Evolutionary conservation across 345 rosid species (phyloP).

Genomic region (Syzygium grande): DNA sequence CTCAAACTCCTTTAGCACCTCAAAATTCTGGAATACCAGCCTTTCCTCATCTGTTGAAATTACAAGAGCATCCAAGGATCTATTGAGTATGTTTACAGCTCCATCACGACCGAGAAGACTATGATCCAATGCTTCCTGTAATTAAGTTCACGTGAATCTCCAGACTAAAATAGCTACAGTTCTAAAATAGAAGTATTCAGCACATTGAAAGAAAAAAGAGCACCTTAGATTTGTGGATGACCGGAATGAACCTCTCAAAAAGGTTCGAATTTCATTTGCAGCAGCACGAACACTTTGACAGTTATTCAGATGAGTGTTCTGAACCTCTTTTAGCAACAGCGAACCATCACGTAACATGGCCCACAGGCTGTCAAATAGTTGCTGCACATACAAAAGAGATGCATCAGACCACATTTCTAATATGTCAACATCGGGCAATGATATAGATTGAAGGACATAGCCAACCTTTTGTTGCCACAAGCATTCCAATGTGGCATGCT

Average conservation of each 20-base stretch:
- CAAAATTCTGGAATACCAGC: conserved; percentile 44
- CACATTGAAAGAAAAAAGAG: conserved; percentile 1
- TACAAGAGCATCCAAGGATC: conserved; percentile 23
- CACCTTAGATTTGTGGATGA: conserved; percentile 63
- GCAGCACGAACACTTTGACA: conserved; percentile 47
- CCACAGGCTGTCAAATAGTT: conserved; percentile 56
- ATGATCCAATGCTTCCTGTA: conserved; percentile 66
- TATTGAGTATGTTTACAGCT: conserved; percentile 18
- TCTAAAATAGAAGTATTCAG: not conserved
- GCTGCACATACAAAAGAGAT: conserved; percentile 27
- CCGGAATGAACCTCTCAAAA: conserved; percentile 50
- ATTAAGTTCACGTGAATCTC: conserved; percentile 4
- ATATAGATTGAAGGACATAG: conserved; percentile 1
- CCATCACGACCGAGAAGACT: conserved; percentile 40
- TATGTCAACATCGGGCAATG: not conserved
- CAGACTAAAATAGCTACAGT: not conserved
- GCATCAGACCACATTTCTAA: not conserved
- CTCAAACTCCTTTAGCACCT: conserved; percentile 54
- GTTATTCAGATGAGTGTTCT: conserved; percentile 37
- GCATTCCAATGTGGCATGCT: conserved; percentile 37
- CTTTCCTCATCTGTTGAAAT: conserved; percentile 37
- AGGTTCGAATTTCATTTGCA: conserved; percentile 33
- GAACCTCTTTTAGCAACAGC: conserved; percentile 51
- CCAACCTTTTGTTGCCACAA: conserved; percentile 85
- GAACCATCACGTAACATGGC: conserved; percentile 50